phyloP scores from a whole-genome alignment of 768 basidiomycete species.

The Auricularia auricula-judae region DNA sequence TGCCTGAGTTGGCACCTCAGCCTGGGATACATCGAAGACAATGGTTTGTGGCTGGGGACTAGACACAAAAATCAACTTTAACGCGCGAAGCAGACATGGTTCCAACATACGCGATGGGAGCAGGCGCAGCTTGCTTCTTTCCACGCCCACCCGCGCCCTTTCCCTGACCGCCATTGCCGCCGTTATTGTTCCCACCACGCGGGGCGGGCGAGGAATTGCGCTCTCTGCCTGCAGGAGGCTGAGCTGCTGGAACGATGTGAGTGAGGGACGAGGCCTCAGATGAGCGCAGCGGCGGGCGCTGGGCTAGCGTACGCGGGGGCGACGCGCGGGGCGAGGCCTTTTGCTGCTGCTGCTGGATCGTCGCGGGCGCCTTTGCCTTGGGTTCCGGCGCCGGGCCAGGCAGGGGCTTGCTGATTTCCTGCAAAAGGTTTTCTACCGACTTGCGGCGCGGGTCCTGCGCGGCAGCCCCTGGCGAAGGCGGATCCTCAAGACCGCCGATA shows the following conservation, averaged over 20 bases:
- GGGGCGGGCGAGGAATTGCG: not conserved
- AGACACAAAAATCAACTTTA: not conserved
- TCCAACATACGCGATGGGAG: conserved; percentile 30
- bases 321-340: conserved; percentile 18
- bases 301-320: not conserved
- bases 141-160: conserved; percentile 26
- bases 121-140: conserved; percentile 21
- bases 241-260: conserved; percentile 1
- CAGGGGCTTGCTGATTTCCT: conserved; percentile 49
- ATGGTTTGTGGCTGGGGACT: conserved; percentile 60
- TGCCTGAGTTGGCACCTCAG: conserved; percentile 66
- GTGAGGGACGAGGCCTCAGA: not conserved
- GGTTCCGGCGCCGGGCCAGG: conserved; percentile 18
- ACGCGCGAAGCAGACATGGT: not conserved
- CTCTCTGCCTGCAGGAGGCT: not conserved
- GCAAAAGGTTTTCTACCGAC: conserved; percentile 73
- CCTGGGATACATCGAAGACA: conserved; percentile 63
- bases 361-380: conserved; percentile 27
- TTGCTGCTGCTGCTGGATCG: conserved; percentile 24
- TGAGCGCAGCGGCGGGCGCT: not conserved
- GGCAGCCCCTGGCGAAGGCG: conserved; percentile 18
- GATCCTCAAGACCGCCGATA: conserved; percentile 40
- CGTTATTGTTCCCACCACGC: not conserved
- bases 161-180: conserved; percentile 21
- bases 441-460: conserved; percentile 55